A percentile compares a stretch with the other conserved stretches of the same genome.
phyloP scores from a whole-genome alignment of 768 basidiomycete genomes.

The Gautieria morchelliformis region DNA sequence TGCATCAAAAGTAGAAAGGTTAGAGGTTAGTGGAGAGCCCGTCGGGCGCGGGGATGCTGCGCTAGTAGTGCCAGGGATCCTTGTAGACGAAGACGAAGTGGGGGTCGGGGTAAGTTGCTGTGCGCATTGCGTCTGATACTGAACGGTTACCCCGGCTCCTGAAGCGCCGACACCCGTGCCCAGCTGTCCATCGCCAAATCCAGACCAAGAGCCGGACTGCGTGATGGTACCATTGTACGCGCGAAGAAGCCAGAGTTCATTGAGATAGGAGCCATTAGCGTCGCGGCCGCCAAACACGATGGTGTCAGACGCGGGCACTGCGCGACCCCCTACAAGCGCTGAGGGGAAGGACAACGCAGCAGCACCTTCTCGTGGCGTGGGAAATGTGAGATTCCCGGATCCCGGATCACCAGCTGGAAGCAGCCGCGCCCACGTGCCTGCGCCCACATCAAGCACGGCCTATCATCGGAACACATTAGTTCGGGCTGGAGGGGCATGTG shows the following conservation, averaged over 20 bases:
- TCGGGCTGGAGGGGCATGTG: background rate
- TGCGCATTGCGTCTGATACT: slow-evolving; percentile 56
- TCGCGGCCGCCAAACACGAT: slow-evolving; percentile 76
- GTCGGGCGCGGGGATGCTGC: background rate
- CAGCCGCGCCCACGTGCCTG: slow-evolving; percentile 61
- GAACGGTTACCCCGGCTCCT: slow-evolving; percentile 55
- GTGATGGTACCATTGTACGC: slow-evolving; percentile 57
- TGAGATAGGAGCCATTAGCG: slow-evolving; percentile 51
- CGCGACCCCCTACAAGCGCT: slow-evolving; percentile 47
- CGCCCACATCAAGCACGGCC: slow-evolving; percentile 53
- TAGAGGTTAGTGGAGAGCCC: slow-evolving; percentile 22
- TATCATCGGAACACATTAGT: slow-evolving; percentile 17
- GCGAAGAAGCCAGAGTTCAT: slow-evolving; percentile 72
- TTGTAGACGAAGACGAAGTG: slow-evolving; percentile 10
- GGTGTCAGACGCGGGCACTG: slow-evolving; percentile 47
- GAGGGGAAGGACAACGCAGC: slow-evolving; percentile 44
- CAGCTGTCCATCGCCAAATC: slow-evolving; percentile 55
- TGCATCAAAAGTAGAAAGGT: slow-evolving; percentile 24
- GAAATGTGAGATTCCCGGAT: slow-evolving; percentile 39
- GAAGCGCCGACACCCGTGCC: slow-evolving; percentile 53
- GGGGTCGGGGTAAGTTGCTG: slow-evolving; percentile 18
- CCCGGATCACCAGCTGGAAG: slow-evolving; percentile 71
- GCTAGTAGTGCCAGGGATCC: background rate
- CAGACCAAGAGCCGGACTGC: slow-evolving; percentile 51
- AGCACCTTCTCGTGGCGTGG: slow-evolving; percentile 63